Evolutionary conservation across 805 yeast species (phyloP).

Genomic region (Myxozyma lipomycoides): DNA sequence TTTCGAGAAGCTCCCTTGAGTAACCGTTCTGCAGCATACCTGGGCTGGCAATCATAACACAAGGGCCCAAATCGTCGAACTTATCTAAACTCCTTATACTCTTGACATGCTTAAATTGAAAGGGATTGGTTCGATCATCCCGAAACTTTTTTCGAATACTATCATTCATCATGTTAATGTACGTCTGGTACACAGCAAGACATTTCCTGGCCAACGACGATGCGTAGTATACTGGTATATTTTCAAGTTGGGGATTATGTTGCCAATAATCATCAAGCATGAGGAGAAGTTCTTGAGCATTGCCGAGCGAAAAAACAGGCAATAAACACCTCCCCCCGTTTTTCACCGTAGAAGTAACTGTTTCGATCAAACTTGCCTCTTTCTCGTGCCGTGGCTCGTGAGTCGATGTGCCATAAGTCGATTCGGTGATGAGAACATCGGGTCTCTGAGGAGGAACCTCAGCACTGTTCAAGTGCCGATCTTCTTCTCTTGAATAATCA

Average conservation of each 20-base stretch:
- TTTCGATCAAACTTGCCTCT: constrained; percentile 72
- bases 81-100: constrained; percentile 74
- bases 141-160: constrained; percentile 69
- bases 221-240: constrained; percentile 82
- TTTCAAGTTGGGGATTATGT: constrained; percentile 72
- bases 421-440: constrained; percentile 86
- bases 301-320: constrained; percentile 95
- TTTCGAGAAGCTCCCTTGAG: constrained; percentile 82
- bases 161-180: constrained; percentile 96
- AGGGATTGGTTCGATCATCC: constrained; percentile 81
- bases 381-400: constrained; percentile 87
- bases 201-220: constrained; percentile 91
- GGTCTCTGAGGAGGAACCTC: constrained; percentile 88
- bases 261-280: constrained; percentile 96
- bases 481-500: constrained; percentile 93
- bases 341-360: constrained; percentile 75
- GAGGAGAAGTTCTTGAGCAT: constrained; percentile 89
- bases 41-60: constrained; percentile 94
- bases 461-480: constrained; percentile 90
- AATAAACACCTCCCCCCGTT: constrained; percentile 89
- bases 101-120: constrained; percentile 79
- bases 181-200: constrained; percentile 95
- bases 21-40: constrained; percentile 93
- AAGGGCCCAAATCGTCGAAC: constrained; percentile 91
- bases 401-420: constrained; percentile 97